Evolutionary conservation across 2,329 filamentous ascomycete species (phyloP), one percentile per base, ranked within the genome.

Genomic region (Fonsecaea pedrosoi): DNA sequence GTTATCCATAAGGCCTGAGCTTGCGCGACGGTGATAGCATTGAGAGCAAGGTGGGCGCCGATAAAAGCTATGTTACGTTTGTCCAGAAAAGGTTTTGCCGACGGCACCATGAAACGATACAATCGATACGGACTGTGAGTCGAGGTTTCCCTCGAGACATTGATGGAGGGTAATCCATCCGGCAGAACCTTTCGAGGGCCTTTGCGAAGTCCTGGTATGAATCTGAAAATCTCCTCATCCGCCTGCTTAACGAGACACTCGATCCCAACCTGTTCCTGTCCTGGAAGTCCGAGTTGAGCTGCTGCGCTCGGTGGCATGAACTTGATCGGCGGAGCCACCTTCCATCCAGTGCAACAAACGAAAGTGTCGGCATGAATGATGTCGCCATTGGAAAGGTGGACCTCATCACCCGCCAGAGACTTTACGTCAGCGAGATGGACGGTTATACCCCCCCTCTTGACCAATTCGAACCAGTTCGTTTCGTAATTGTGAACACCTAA

Each of bases 401-500:
- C 76, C 0, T 77, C 78, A 13, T 59, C 34, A 37, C 34, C 42
- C 18, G 45, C 40, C 2, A 69, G 48, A 15, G 37, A 54, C 2
- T 38, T 40, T 18, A 69, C 57, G 35, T 69, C 67, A 34, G 54
- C 64, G 7, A 87, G 74, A 57, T 88, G 81, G 0, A 90, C 78
- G 18, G 80, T 79, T 38, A 90, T 83, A n/a, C 78, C 80, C 3
- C 85, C 84, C 4, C 80, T 74, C 54, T 79, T 80, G 10, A 90
- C 81, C 12, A 87, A 77, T 5, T 86, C 83, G 73, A 88, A 85
- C 72, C 89, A 83, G 69, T 85, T 80, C 2, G 79, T 82, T 0
- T 82, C 80, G 71, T 87, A 90, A 73, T 89, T 90, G 64, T 87
- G 79, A 35, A 90, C 88, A 55, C 84, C 85, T 37, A 89, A 78